Percentiles rank a stretch among this genome's conserved stretches.
These are phyloP conservation scores for Cynara cardunculus DNA, from an alignment of 129 eudicot species.

Conservation along the genomic window DNA sequence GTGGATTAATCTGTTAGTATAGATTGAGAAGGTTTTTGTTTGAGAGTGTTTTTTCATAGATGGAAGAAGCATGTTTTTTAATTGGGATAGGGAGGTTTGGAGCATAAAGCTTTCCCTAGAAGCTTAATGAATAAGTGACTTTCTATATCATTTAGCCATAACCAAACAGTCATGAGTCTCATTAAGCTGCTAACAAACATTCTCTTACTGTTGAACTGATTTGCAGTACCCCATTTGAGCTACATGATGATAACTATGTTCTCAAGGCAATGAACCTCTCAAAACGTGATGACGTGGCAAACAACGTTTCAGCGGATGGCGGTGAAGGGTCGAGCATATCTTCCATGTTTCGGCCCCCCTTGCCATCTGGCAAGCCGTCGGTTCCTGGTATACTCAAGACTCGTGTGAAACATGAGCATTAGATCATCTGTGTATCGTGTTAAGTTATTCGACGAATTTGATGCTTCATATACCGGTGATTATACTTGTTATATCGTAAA, in stretches of 20 bases:
- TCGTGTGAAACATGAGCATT: slow-evolving; percentile 70
- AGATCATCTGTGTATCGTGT: slow-evolving; percentile 41
- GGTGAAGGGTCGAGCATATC: slow-evolving; percentile 67
- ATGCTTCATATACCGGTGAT: not conserved
- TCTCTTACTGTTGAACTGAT: not conserved
- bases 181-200: too few relatives aligned
- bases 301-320: slow-evolving; percentile 18
- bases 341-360: slow-evolving; percentile 37
- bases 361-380: slow-evolving; percentile 45
- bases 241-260: slow-evolving; percentile 67
- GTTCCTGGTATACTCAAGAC: slow-evolving; percentile 89
- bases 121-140: too few relatives aligned
- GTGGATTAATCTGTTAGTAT: too few relatives aligned
- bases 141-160: too few relatives aligned
- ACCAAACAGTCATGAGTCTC: too few relatives aligned
- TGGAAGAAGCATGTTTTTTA: too few relatives aligned
- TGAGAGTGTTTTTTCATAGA: too few relatives aligned
- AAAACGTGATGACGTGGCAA: slow-evolving; percentile 27
- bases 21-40: too few relatives aligned
- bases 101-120: too few relatives aligned
- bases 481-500: not conserved
- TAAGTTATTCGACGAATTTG: slow-evolving; percentile 11
- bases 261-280: slow-evolving; percentile 71
- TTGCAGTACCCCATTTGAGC: slow-evolving; percentile 69
- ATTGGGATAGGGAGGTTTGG: too few relatives aligned